These are phyloP conservation scores for Hypoxylon fuscum DNA, from an alignment of 495 filamentous ascomycete species.

Conservation along the genomic window DNA sequence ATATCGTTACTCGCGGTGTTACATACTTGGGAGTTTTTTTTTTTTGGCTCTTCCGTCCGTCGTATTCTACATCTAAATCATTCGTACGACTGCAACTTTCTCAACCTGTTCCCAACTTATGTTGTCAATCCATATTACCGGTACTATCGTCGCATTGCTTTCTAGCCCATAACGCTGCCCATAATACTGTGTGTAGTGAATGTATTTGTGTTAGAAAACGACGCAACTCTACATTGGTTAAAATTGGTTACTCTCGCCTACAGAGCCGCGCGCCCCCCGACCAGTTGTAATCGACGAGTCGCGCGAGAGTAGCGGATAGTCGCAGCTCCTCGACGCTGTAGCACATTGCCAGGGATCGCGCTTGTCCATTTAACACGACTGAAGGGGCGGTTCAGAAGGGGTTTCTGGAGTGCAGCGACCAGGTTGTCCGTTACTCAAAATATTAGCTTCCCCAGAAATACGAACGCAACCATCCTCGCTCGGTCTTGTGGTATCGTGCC, in stretches of 20 bases:
- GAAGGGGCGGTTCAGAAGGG: conserved; percentile 16
- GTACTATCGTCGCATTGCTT: conserved; percentile 14
- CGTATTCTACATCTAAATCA: conserved; percentile 20
- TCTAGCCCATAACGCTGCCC: conserved; percentile 14
- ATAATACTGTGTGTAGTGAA: conserved; percentile 1
- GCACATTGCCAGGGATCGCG: conserved; percentile 29
- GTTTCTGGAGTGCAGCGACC: conserved; percentile 17
- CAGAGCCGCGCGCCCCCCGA: conserved; percentile 8
- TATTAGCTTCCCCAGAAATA: conserved; percentile 15
- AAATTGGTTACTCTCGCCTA: background rate
- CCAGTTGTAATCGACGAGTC: conserved; percentile 22
- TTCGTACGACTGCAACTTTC: conserved; percentile 22
- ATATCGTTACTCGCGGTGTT: conserved; percentile 28
- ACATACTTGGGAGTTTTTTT: conserved; percentile 9
- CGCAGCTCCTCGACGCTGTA: conserved; percentile 39
- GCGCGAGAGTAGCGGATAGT: conserved; percentile 34
- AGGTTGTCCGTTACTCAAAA: conserved; percentile 30
- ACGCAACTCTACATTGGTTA: conserved; percentile 12
- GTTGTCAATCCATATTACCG: conserved; percentile 26
- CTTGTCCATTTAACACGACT: conserved; percentile 24
- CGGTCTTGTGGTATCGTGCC: conserved; percentile 21
- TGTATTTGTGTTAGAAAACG: conserved; percentile 8
- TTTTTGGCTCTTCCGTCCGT: conserved; percentile 8
- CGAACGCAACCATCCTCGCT: conserved; percentile 13
- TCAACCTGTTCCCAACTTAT: conserved; percentile 23